Conservation (phyloP, 2,329 filamentous ascomycete genomes). For the Lomentospora prolificans region DNA sequence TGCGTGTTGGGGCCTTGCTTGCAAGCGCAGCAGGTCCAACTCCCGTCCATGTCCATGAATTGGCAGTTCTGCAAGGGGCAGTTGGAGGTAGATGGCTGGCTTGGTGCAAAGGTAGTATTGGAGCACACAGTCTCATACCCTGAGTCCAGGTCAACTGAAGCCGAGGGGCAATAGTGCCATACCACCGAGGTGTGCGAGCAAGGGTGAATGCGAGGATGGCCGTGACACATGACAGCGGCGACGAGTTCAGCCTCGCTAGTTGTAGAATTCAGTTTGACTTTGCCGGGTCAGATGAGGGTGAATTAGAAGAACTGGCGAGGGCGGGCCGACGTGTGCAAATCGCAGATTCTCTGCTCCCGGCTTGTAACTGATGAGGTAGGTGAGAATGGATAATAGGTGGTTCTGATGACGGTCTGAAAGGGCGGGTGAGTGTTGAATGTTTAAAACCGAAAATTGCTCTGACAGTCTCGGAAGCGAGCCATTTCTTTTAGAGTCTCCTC, state of each 20-base stretch:
- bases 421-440: no score
- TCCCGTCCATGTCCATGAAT: constrained; percentile 37
- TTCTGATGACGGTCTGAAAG: no score
- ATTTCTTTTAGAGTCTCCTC: neutral
- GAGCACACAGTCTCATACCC: constrained; percentile 39
- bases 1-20: constrained; percentile 38
- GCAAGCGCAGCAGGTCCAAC: constrained; percentile 46
- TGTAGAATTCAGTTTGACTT: neutral
- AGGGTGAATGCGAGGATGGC: constrained; percentile 40
- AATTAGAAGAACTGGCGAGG: neutral
- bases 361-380: no score
- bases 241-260: neutral
- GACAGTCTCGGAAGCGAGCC: neutral
- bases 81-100: constrained; percentile 30
- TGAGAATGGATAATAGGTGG: no score
- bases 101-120: constrained; percentile 35
- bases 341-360: neutral
- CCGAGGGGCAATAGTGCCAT: constrained; percentile 43
- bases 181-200: constrained; percentile 45
- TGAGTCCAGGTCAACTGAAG: constrained; percentile 35
- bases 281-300: neutral
- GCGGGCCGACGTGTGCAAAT: neutral
- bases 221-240: constrained; percentile 37
- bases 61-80: constrained; percentile 43
- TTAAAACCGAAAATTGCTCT: neutral